Evolutionary conservation across 805 yeast genomes (phyloP), one percentile per base, ranked within the genome.

Genomic region (Alloascoidea africana): DNA sequence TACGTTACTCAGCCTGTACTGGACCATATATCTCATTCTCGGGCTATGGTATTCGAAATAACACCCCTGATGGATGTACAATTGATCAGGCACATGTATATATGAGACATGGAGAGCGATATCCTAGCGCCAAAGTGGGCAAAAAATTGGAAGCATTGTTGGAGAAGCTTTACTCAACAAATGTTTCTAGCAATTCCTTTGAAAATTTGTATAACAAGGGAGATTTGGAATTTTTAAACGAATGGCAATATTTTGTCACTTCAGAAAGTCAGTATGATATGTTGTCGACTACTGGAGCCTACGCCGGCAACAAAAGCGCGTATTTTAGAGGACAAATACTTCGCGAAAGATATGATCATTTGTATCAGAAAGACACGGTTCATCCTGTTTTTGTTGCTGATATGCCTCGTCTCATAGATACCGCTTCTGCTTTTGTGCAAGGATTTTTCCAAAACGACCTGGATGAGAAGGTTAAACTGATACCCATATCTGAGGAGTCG

Each of bases 41-140:
- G 3, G 75, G 77, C 0, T 63, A 47, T 41, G 80, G 81, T n/a
- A 65, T 74, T 34, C 58, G 62, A 35, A 58, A 69, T 33, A 71
- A 66, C 15, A 54, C 67, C 1, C 82, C 82, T 11, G 51, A 46
- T 1, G 62, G 61, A 27, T 71, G 78, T 50, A 46, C 53, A 0
- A 59, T 72, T 35, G 72, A 70, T 42, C 79, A 73, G 49, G 78
- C 70, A 5, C 68, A 68, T 44, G 49, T 66, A 44, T 45, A 66
- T 27, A 57, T 62, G 41, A 63, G 81, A 44, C 81, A 74, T 43
- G 80, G 79, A 11, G 81, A 72, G 48, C 59, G 81, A 37, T 73
- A 58, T 49, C 75, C 70, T 13, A 57, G 59, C 8, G 37, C 39
- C 16, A 36, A 34, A 5, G 42, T 35, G 18, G 30, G 30, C n/a